Evolutionary conservation across 2,329 filamentous ascomycete genomes (phyloP).

Genomic region (Neofusicoccum sp.): DNA sequence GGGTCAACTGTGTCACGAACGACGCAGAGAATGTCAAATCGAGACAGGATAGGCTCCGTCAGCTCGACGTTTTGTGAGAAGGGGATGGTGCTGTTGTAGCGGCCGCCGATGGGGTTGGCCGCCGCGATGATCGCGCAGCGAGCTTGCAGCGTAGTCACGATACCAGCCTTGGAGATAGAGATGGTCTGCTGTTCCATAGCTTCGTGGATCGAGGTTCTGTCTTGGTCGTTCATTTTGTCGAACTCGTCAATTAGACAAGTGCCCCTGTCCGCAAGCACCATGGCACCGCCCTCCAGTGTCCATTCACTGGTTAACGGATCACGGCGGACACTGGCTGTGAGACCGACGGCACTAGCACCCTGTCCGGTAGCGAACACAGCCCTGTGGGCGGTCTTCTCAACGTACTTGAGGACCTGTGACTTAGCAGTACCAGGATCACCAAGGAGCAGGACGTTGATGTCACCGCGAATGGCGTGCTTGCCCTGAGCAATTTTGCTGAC

Average conservation of each 20-base stretch:
- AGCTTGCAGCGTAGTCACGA: constrained; percentile 94
- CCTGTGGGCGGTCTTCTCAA: constrained; percentile 92
- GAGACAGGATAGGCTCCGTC: constrained; percentile 94
- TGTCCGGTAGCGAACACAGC: constrained; percentile 99
- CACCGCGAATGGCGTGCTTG: constrained; percentile 85
- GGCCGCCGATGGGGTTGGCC: constrained; percentile 91
- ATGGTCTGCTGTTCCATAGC: constrained; percentile 99
- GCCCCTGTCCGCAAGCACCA: constrained; percentile 95
- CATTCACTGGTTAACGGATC: constrained; percentile 92
- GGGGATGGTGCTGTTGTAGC: constrained; percentile 94
- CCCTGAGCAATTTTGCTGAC: constrained; percentile 89
- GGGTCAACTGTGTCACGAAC: constrained; percentile 95
- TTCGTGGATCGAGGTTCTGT: constrained; percentile 96
- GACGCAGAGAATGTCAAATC: constrained; percentile 96
- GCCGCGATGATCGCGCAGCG: constrained; percentile 95
- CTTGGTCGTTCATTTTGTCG: constrained; percentile 99
- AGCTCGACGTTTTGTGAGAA: constrained; percentile 96
- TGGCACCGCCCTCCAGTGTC: constrained; percentile 95
- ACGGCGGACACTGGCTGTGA: constrained; percentile 94
- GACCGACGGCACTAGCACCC: constrained; percentile 93
- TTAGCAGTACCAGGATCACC: constrained; percentile 98
- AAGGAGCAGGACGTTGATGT: constrained; percentile 95
- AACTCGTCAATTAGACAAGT: constrained; percentile 99
- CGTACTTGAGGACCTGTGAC: constrained; percentile 94
- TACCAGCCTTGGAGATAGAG: constrained; percentile 97